These are phyloP conservation scores for Persicaria maculosa DNA, from an alignment of 148 eudicot species.

Conservation along the genomic window DNA sequence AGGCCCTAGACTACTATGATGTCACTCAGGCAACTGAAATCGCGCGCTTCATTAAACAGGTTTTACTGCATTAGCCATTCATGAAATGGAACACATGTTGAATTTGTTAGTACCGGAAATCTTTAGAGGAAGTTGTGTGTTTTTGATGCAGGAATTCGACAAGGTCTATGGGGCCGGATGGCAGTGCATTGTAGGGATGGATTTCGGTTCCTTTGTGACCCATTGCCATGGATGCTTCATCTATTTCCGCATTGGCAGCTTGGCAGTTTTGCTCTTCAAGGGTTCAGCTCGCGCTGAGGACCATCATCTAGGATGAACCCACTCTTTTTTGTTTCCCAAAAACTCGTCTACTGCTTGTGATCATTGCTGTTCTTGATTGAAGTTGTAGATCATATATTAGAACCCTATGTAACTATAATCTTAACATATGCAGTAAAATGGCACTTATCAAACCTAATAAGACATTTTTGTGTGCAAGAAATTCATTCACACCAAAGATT, in stretches of 20 bases:
- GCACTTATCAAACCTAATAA: background rate
- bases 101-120: background rate
- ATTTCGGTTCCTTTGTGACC: constrained; percentile 80
- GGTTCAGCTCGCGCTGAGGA: constrained; percentile 39
- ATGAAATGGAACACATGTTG: background rate
- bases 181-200: constrained; percentile 88
- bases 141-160: constrained; percentile 41
- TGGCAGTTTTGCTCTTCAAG: constrained; percentile 58
- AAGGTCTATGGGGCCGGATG: constrained; percentile 53
- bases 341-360: too few relatives aligned
- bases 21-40: constrained; percentile 68
- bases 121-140: background rate
- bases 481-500: background rate
- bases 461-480: background rate
- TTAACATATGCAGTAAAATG: background rate
- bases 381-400: background rate
- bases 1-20: constrained; percentile 69
- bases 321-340: too few relatives aligned
- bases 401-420: background rate
- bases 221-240: constrained; percentile 74
- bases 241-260: constrained; percentile 55
- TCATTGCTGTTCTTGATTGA: background rate
- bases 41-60: constrained; percentile 75
- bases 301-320: too few relatives aligned
- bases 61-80: background rate